Evolutionary conservation across 176 grass and related monocot genomes (phyloP), one percentile per base, ranked within the genome.

Genomic region (Carex kokanica): DNA sequence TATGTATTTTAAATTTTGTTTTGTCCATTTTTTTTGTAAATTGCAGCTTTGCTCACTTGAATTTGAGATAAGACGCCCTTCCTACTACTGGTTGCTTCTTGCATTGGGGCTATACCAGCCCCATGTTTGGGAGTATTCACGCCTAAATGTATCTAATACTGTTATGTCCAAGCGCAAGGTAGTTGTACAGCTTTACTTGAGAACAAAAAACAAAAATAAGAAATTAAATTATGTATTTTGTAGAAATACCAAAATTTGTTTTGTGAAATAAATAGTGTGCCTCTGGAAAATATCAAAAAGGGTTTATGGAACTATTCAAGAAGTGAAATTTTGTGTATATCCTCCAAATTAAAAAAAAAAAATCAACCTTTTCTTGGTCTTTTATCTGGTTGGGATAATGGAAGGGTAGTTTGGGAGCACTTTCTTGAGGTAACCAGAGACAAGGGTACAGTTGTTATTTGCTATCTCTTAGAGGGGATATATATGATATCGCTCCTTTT

Each of bases 81-180:
- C 96, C 73, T 98, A 95, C 88, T 99, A 98, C 85, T 98, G 93
- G 93, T 77, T 95, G 64, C 79, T 98, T 79, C 87, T 89, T 83
- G 93, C 93, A 34, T 79, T 98, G 83, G 89, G 59, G 25, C 89
- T 98, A 67, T 98, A 98, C 66, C 91, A 95, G 65, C 96, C 96
- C 71, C 82, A 95, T 83, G 96, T 98, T 62, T 98, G 96, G 96
- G 93, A 98, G 52, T 98, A 98, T 90, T 95, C 95, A n/a, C 92
- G 96, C 79, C 83, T 98, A 57, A 98, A 95, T 86, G 85, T 98
- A 84, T 93, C 96, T 70, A 91, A 98, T 84, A 91, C 89, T 25
- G 89, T 98, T 81, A 98, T 98, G 96, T 98, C 96, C 79, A 98
- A 98, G 78, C 88, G 96, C 85, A 98, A 95, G 93, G 96, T 98